Conservation (phyloP, 2,329 filamentous ascomycete species). For the Talaromyces sp. region DNA sequence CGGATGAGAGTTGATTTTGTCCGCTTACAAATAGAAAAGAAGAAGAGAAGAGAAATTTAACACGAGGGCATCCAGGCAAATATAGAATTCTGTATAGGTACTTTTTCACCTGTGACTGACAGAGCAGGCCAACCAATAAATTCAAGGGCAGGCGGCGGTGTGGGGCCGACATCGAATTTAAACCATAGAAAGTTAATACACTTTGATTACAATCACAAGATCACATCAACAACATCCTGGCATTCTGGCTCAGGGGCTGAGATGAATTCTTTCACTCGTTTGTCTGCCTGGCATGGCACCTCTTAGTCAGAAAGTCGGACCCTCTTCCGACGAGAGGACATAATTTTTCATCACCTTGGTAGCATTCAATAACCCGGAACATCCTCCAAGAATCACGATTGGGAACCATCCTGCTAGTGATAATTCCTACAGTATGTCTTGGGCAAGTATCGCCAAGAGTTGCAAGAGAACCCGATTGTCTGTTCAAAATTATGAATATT, state of each 20-base stretch:
- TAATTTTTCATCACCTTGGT: not conserved
- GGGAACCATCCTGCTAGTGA: not conserved
- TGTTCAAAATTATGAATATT: too few species aligned
- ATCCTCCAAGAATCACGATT: not conserved
- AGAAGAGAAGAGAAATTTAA: not conserved
- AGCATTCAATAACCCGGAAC: not conserved
- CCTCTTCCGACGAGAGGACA: not conserved
- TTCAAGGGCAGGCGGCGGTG: not conserved
- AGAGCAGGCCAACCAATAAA: not conserved
- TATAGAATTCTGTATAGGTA: too few species aligned
- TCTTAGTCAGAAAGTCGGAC: too few species aligned
- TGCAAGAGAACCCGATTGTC: too few species aligned
- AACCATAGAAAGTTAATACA: not conserved
- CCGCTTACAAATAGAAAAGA: conserved; percentile 12
- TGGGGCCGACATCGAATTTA: not conserved
- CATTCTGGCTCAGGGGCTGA: not conserved
- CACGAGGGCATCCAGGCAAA: not conserved
- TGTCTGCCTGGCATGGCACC: too few species aligned
- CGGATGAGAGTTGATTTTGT: conserved; percentile 5
- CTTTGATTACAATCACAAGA: not conserved
- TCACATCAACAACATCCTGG: not conserved
- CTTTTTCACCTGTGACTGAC: too few species aligned
- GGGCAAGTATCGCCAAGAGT: too few species aligned
- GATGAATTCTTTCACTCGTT: not conserved
- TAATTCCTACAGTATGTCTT: too few species aligned